phyloP scores from a whole-genome alignment of 208 protist species.

The Novymonas esmeraldas region DNA sequence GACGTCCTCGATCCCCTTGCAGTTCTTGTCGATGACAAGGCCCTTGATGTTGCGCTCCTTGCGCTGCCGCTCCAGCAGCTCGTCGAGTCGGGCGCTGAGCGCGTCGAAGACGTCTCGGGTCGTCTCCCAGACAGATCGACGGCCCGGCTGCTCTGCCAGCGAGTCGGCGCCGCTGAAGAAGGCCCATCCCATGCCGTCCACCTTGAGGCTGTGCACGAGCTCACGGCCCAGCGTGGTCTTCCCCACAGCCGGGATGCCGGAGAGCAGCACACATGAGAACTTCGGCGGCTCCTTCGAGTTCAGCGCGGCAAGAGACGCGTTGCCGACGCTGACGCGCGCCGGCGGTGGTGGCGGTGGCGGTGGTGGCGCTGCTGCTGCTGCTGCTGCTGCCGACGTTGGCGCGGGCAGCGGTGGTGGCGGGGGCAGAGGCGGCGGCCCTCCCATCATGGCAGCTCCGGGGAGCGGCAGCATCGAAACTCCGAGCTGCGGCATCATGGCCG shows the following conservation, averaged over 20 bases:
- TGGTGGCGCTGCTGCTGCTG: too few species aligned
- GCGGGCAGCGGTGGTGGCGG: conserved; percentile 14
- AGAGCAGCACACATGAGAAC: conserved; percentile 86
- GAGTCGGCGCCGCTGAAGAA: conserved; percentile 90
- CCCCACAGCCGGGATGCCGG: conserved; percentile 72
- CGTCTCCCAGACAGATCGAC: conserved; percentile 73
- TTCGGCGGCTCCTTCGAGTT: conserved; percentile 85
- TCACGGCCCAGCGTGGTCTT: conserved; percentile 83
- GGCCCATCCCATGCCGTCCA: conserved; percentile 75
- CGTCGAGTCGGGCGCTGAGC: conserved; percentile 76
- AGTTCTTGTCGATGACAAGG: conserved; percentile 90
- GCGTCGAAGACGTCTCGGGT: conserved; percentile 83
- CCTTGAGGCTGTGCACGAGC: conserved; percentile 73
- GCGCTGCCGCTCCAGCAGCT: conserved; percentile 68
- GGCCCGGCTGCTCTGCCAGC: conserved; percentile 42
- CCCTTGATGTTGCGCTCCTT: conserved; percentile 71
- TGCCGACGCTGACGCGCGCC: conserved; percentile 69
- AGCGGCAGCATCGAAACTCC: background rate
- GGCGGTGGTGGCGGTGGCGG: conserved; percentile 12
- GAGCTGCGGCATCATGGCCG: background rate
- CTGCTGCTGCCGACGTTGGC: conserved; percentile 83
- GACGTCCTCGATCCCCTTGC: conserved; percentile 83
- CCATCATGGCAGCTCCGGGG: background rate
- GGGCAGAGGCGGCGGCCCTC: background rate
- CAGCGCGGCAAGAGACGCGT: conserved; percentile 65